phyloP scores from a whole-genome alignment of 1,284 basidiomycete genomes.

The Ganoderma multipileum region DNA sequence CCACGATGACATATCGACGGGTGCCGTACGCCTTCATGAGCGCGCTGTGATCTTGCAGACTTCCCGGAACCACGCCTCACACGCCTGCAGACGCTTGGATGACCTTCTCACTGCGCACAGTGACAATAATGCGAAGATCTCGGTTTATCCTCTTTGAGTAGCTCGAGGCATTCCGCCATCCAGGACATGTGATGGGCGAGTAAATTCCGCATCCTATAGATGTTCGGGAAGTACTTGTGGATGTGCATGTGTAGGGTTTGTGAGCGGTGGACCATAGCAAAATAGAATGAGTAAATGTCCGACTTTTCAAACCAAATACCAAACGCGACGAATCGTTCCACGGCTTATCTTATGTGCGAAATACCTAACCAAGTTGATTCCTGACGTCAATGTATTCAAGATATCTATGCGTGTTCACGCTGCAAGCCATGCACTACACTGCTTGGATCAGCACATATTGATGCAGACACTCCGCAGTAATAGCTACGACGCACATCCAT shows the following conservation, averaged over 20 bases:
- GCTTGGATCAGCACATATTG: not conserved
- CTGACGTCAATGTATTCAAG: not conserved
- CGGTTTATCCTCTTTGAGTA: not conserved
- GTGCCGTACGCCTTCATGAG: not conserved
- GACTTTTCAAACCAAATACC: not conserved
- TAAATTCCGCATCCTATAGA: not conserved
- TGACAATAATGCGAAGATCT: not conserved
- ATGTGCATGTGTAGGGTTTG: not conserved
- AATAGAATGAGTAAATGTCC: not conserved
- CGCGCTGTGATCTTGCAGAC: not conserved
- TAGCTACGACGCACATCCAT: not conserved
- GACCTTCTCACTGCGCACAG: not conserved
- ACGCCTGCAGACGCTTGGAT: not conserved
- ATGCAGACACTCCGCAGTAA: not conserved
- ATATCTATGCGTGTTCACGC: no score
- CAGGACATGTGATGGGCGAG: not conserved
- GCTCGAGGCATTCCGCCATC: not conserved
- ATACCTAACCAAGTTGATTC: not conserved
- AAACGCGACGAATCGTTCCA: not conserved
- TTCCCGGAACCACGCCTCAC: not conserved
- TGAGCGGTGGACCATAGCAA: not conserved
- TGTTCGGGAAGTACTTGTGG: not conserved
- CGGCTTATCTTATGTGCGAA: no score
- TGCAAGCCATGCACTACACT: no score
- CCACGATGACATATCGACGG: conserved; percentile 4